Evolutionary conservation across 768 basidiomycete species (phyloP).

Genomic region (Butyriboletus loyo): DNA sequence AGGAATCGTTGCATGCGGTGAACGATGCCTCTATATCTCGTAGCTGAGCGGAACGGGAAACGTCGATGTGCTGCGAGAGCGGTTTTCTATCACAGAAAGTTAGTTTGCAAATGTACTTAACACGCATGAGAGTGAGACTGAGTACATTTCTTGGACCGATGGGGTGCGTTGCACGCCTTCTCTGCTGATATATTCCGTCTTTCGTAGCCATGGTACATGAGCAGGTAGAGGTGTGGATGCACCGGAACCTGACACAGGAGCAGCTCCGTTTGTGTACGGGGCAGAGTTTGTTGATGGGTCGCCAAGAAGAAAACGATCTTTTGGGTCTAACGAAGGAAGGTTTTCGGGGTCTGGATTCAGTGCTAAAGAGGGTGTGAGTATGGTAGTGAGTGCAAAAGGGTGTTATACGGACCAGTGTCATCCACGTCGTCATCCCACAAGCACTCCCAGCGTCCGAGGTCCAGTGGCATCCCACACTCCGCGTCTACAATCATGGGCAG

Average conservation of each 20-base stretch:
- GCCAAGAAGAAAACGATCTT: conserved; percentile 71
- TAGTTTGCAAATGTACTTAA: background rate
- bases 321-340: conserved; percentile 63
- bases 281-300: conserved; percentile 52
- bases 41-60: conserved; percentile 72
- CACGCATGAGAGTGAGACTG: conserved; percentile 5
- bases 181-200: conserved; percentile 84
- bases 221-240: conserved; percentile 46
- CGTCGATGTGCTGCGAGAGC: conserved; percentile 52
- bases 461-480: conserved; percentile 95
- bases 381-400: background rate
- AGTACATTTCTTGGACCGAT: conserved; percentile 55
- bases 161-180: conserved; percentile 47
- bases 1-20: conserved; percentile 47
- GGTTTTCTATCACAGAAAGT: conserved; percentile 44
- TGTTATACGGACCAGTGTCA: conserved; percentile 51
- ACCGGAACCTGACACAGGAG: conserved; percentile 35
- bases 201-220: conserved; percentile 88
- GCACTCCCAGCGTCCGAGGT: conserved; percentile 78
- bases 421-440: conserved; percentile 80
- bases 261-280: conserved; percentile 41
- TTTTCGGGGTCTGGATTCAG: conserved; percentile 67
- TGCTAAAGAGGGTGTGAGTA: conserved; percentile 25
- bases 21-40: conserved; percentile 80
- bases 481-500: conserved; percentile 96